Evolutionary conservation across 2,329 filamentous ascomycete genomes (phyloP).

Genomic region (Endoconidiophora laricicola): DNA sequence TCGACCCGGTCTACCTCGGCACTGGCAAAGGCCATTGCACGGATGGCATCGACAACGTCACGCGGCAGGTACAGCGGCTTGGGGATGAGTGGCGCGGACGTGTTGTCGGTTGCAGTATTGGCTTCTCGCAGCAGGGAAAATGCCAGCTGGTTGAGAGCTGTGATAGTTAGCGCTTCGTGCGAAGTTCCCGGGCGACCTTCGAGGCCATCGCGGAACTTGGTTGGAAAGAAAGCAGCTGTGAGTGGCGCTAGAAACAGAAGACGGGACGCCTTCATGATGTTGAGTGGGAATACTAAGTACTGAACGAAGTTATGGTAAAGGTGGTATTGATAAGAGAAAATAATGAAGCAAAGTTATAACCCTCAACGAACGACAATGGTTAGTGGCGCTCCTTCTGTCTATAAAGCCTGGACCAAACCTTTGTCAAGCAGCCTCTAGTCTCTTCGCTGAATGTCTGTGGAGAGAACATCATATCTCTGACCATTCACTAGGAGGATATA

Average conservation of each 20-base stretch:
- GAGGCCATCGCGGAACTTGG: constrained; percentile 13
- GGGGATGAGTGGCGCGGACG: background rate
- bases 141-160: constrained; percentile 5
- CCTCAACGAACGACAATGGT: too few species aligned
- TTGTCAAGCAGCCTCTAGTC: too few species aligned
- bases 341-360: too few species aligned
- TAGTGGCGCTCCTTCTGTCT: too few species aligned
- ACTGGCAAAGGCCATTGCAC: constrained; percentile 8
- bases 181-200: constrained; percentile 11
- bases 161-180: constrained; percentile 14
- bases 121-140: constrained; percentile 3
- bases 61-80: constrained; percentile 5
- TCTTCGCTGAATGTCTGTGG: too few species aligned
- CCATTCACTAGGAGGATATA: too few species aligned
- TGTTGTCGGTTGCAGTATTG: background rate
- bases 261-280: constrained; percentile 2
- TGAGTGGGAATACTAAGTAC: background rate
- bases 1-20: constrained; percentile 9
- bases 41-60: constrained; percentile 9
- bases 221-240: constrained; percentile 12
- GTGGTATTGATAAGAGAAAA: too few species aligned
- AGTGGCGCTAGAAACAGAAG: constrained; percentile 1
- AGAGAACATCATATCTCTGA: too few species aligned
- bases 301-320: too few species aligned
- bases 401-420: too few species aligned